A percentile compares a stretch with the other conserved stretches of the same genome.
Conservation (phyloP, 495 filamentous ascomycete genomes). For the Trichoderma erinaceum region DNA sequence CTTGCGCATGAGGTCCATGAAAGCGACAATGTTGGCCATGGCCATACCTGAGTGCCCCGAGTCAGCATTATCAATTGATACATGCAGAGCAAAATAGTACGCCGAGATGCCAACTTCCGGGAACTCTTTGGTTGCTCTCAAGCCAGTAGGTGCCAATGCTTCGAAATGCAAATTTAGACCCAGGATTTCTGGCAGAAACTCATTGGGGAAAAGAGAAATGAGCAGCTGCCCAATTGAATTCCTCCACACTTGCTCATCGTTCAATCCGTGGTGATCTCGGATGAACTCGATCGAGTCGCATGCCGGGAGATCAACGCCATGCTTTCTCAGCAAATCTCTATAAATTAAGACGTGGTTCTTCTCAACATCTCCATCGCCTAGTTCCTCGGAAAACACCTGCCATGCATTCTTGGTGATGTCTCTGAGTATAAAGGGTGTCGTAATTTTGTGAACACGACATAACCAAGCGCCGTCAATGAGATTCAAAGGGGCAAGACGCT, state of each 20-base stretch:
- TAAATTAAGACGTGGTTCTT: conserved; percentile 46
- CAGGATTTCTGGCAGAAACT: conserved; percentile 48
- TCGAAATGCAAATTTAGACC: conserved; percentile 50
- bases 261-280: conserved; percentile 27
- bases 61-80: conserved; percentile 46
- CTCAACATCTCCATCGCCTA: conserved; percentile 42
- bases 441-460: conserved; percentile 39
- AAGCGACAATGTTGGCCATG: conserved; percentile 30
- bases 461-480: conserved; percentile 49
- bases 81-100: conserved; percentile 47
- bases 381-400: conserved; percentile 47
- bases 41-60: conserved; percentile 47
- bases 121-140: conserved; percentile 39
- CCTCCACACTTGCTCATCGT: conserved; percentile 36
- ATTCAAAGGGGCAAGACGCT: conserved; percentile 39
- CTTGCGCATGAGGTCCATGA: conserved; percentile 30
- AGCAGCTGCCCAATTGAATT: conserved; percentile 42
- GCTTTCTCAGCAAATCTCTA: conserved; percentile 31
- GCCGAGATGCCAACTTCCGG: conserved; percentile 37
- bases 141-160: conserved; percentile 33
- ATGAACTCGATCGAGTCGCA: conserved; percentile 31
- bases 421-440: conserved; percentile 32
- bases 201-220: conserved; percentile 40
- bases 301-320: conserved; percentile 25
- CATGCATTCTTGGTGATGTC: conserved; percentile 37